These are phyloP conservation scores for Haematococcus lacustris DNA, from an alignment of 139 green algal genomes.

Conservation along the genomic window DNA sequence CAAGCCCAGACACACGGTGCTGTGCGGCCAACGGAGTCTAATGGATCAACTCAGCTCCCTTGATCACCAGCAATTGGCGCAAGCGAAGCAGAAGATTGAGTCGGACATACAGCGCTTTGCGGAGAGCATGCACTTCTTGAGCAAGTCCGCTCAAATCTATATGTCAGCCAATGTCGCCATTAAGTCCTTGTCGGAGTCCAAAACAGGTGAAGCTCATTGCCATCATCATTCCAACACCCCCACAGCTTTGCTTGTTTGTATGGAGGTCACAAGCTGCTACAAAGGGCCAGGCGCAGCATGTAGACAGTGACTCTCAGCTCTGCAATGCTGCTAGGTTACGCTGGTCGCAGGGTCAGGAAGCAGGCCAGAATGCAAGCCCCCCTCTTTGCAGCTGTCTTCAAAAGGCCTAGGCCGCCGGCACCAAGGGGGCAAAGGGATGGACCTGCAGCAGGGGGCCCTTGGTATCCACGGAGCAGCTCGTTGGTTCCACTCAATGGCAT, in stretches of 20 bases:
- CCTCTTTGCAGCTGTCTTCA: too few relatives aligned
- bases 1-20: too few relatives aligned
- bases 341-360: too few relatives aligned
- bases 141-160: constrained; percentile 6
- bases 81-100: background rate
- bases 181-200: background rate
- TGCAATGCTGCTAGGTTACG: background rate
- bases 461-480: too few relatives aligned
- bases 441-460: too few relatives aligned
- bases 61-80: background rate
- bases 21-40: too few relatives aligned
- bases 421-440: too few relatives aligned
- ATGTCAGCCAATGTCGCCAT: background rate
- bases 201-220: background rate
- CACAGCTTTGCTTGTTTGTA: background rate
- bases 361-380: too few relatives aligned
- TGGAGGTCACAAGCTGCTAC: background rate
- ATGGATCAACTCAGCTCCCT: too few relatives aligned
- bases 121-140: constrained; percentile 1
- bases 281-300: background rate
- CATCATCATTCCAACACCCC: background rate
- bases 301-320: background rate
- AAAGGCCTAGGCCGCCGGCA: too few relatives aligned
- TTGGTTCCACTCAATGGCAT: too few relatives aligned
- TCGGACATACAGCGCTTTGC: background rate